Percentiles rank a stretch among this genome's conserved stretches.
These are phyloP conservation scores for Pythium folliculosum DNA, from an alignment of 352 stramenopile genomes.

Conservation along the genomic window DNA sequence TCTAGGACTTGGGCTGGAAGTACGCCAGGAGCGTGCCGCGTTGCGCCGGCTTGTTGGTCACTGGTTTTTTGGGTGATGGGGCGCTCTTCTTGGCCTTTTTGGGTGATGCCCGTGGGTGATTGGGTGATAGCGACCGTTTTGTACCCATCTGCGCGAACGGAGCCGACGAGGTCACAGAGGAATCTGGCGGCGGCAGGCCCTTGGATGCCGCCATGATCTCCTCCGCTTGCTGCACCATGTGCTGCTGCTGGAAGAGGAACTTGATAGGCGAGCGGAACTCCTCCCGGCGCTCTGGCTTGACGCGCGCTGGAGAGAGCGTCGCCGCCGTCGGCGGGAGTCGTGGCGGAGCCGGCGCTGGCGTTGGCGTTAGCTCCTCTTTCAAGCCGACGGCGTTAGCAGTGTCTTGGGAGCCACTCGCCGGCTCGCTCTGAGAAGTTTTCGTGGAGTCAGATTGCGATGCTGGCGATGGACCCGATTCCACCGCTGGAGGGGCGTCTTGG, in stretches of 20 bases:
- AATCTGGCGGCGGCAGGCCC: background rate
- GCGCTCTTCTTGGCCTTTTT: constrained; percentile 20
- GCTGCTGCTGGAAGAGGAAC: constrained; percentile 25
- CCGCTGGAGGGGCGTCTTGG: too few species aligned
- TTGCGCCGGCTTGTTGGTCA: constrained; percentile 31
- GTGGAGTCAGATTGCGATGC: constrained; percentile 2
- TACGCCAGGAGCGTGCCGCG: constrained; percentile 51
- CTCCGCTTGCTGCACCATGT: constrained; percentile 28
- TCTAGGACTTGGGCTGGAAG: constrained; percentile 46
- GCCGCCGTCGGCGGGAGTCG: background rate
- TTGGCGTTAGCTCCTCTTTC: background rate
- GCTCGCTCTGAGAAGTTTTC: background rate
- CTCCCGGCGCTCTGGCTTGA: constrained; percentile 25
- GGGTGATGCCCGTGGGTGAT: constrained; percentile 25
- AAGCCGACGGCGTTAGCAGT: background rate
- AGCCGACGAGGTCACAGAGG: background rate
- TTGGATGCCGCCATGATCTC: constrained; percentile 20
- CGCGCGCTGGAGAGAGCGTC: constrained; percentile 4
- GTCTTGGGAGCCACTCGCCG: constrained; percentile 4
- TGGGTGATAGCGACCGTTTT: constrained; percentile 25
- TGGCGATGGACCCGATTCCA: background rate
- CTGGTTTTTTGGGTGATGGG: constrained; percentile 29
- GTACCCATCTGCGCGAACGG: constrained; percentile 30
- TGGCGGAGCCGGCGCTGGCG: background rate
- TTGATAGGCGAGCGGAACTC: constrained; percentile 27